These are phyloP conservation scores for Melocanna baccifera DNA, from an alignment of 176 grass and related monocot genomes.

Conservation along the genomic window DNA sequence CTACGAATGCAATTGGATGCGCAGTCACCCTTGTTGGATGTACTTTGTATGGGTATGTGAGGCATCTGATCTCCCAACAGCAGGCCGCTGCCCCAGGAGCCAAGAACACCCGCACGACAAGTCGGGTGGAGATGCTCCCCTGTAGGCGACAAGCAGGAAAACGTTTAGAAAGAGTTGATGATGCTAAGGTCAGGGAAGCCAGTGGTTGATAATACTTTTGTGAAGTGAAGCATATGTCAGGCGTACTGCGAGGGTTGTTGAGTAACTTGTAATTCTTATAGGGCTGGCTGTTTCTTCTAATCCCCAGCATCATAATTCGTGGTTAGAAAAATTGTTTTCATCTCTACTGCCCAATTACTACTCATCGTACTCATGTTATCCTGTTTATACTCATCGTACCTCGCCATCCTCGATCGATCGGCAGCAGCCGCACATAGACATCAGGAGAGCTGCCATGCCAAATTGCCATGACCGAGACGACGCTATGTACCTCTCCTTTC, in stretches of 20 bases:
- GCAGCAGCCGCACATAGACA: no score
- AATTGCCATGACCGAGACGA: no score
- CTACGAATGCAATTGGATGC: constrained; percentile 82
- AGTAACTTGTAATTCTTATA: not conserved
- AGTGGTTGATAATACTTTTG: constrained; percentile 1
- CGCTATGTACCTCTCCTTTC: no score
- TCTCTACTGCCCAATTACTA: not conserved
- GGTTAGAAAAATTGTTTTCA: not conserved
- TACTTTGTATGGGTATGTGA: constrained; percentile 94
- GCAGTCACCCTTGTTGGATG: constrained; percentile 78
- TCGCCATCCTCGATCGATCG: no score
- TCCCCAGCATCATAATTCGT: not conserved
- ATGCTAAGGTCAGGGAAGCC: not conserved
- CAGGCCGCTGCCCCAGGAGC: constrained; percentile 45
- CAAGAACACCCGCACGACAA: constrained; percentile 36
- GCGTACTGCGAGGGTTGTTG: not conserved
- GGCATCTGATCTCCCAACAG: constrained; percentile 64
- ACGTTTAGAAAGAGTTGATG: constrained; percentile 48
- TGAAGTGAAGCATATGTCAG: constrained; percentile 14
- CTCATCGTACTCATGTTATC: not conserved
- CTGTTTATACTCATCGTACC: not conserved
- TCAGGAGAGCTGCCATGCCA: no score
- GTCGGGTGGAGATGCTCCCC: constrained; percentile 77
- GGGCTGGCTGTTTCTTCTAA: not conserved
- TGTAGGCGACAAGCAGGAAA: constrained; percentile 77